Conservation (phyloP, 345 rosid genomes). For the Bretschneidera sinensis region DNA sequence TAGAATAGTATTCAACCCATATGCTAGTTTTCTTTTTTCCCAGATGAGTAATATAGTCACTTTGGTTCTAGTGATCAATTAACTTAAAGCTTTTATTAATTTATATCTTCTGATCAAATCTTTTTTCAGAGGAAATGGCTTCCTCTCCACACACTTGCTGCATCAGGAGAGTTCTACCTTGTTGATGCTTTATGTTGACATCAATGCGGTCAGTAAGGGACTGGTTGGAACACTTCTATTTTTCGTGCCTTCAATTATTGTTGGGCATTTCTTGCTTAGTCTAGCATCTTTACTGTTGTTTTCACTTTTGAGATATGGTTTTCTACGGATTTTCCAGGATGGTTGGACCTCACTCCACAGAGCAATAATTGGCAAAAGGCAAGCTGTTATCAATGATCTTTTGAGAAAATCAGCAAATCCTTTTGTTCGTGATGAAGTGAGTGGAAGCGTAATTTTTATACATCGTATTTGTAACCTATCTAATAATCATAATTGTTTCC, state of each 20-base stretch:
- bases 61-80: not conserved
- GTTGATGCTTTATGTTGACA: constrained; percentile 65
- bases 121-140: constrained; percentile 66
- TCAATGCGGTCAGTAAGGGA: constrained; percentile 77
- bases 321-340: constrained; percentile 38
- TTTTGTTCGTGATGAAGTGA: constrained; percentile 68
- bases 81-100: not conserved
- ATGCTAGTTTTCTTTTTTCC: not conserved
- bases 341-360: constrained; percentile 81
- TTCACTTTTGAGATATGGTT: not conserved
- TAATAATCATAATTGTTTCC: not conserved
- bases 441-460: constrained; percentile 9
- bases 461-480: not conserved
- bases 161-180: constrained; percentile 83
- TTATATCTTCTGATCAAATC: not conserved
- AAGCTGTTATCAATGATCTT: constrained; percentile 71
- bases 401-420: constrained; percentile 91
- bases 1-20: not conserved
- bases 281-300: too few species aligned
- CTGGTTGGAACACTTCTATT: not conserved
- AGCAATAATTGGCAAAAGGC: constrained; percentile 81
- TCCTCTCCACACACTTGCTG: constrained; percentile 85
- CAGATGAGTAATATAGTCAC: not conserved
- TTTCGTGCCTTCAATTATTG: not conserved
- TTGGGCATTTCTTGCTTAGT: not conserved